phyloP scores from a whole-genome alignment of 78 protist species.

The Dictyostelium capitatum region DNA sequence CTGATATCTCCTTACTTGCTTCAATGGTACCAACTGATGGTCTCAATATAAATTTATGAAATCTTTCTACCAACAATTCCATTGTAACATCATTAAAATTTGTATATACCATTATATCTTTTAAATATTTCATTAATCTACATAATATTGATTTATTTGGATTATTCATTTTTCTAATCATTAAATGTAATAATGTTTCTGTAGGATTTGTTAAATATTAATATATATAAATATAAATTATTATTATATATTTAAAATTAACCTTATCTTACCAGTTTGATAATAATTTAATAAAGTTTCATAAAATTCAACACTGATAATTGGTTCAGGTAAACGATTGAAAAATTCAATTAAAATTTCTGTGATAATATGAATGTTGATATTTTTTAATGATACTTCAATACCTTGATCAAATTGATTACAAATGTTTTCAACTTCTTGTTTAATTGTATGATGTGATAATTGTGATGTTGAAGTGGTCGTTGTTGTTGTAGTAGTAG shows the following conservation, averaged over 20 bases:
- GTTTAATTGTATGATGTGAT: constrained; percentile 13
- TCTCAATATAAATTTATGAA: constrained; percentile 42
- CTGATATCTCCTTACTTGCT: neutral
- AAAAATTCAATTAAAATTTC: constrained; percentile 50
- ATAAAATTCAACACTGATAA: constrained; percentile 53
- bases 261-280: constrained; percentile 63
- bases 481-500: neutral
- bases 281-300: constrained; percentile 74
- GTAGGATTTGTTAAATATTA: neutral
- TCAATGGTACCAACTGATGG: constrained; percentile 1
- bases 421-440: constrained; percentile 8
- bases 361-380: neutral
- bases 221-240: neutral
- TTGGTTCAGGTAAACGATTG: constrained; percentile 46
- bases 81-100: constrained; percentile 62
- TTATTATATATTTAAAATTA: too few species aligned
- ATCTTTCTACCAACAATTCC: constrained; percentile 42
- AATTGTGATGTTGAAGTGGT: neutral
- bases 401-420: constrained; percentile 28
- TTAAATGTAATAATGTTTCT: constrained; percentile 68
- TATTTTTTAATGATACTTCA: constrained; percentile 29
- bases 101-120: constrained; percentile 54
- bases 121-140: constrained; percentile 61
- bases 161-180: constrained; percentile 65
- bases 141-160: constrained; percentile 64